Evolutionary conservation across 78 protist species (phyloP), one percentile per base, ranked within the genome.

Genomic region (Cyanophora paradoxa): DNA sequence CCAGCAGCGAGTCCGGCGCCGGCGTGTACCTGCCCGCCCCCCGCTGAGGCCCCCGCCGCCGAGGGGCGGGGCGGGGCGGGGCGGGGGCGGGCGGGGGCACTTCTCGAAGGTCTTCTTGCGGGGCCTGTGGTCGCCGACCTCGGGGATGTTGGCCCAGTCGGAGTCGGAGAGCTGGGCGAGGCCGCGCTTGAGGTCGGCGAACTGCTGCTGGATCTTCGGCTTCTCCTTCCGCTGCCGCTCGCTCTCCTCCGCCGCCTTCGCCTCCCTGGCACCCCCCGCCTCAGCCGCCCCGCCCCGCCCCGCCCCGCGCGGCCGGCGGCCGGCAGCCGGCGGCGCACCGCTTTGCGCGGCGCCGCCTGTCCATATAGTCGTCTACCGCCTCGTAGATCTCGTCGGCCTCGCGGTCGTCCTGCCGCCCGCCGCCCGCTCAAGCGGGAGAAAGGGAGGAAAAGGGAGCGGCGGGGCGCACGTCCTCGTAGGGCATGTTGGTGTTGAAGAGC

Each of bases 191-290:
- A 86, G 31, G 70, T 91, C 96, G 5, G 80, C 74, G 39, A 95
- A 82, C 76, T 85, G 93, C 36, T 62, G 62, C 72, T 75, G 84
- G 28, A 93, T 75, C 26, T 79, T 93, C 10, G 95, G 97, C 19
- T 84, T 61, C 46, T 56, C 70, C 33, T 36, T 6, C 40, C 76
- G 76, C 68, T 44, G 73, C 52, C 75, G 64, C 13, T 33, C 16
- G 48, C 83, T 40, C 37, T 74, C 76, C 24, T 70, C 82, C 10
- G 11, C 50, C 40, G 44, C 70, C 7, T 48, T 33, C 20, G 54
- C 50, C 36, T 80, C 78, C 5, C 77, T 59, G 78, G 83, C 1
- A 36, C 10, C 81, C 59, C 26, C 26, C 30, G 56, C 44, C 48
- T 65, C 20, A 42, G 70, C 8, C 50, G 26, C 36, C 16, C 78